Evolutionary conservation across 768 basidiomycete genomes (phyloP).

Genomic region (Rhizopogon vesiculosus): DNA sequence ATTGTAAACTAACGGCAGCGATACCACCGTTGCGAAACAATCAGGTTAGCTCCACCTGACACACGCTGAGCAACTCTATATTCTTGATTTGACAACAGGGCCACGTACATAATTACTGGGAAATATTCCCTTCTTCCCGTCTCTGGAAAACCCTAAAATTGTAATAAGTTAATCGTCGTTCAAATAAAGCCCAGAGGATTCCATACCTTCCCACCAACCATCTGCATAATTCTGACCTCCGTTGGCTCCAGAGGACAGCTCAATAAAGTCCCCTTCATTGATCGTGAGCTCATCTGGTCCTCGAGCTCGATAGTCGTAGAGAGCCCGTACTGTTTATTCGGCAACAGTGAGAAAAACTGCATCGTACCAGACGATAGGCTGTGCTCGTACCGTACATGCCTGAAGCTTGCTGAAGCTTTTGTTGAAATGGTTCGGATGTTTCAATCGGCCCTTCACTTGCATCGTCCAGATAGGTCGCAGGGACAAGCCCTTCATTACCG

Average conservation of each 20-base stretch:
- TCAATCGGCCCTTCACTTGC: slow-evolving; percentile 23
- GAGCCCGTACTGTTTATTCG: slow-evolving; percentile 56
- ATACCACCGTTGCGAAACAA: slow-evolving; percentile 2
- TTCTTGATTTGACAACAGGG: slow-evolving; percentile 6
- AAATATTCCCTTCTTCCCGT: slow-evolving; percentile 73
- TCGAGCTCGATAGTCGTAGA: slow-evolving; percentile 75
- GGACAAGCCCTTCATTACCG: slow-evolving; percentile 70
- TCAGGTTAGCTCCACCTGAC: slow-evolving; percentile 48
- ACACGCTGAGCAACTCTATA: slow-evolving; percentile 16
- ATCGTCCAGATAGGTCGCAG: slow-evolving; percentile 72
- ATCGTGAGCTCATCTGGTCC: slow-evolving; percentile 68
- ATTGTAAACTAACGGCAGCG: slow-evolving; percentile 7
- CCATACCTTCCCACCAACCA: slow-evolving; percentile 85
- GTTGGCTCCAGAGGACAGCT: slow-evolving; percentile 55
- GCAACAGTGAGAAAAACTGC: background rate
- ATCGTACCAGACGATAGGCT: background rate
- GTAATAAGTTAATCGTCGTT: slow-evolving; percentile 19
- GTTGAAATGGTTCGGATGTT: slow-evolving; percentile 6
- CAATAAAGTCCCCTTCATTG: slow-evolving; percentile 54
- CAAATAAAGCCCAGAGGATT: slow-evolving; percentile 13
- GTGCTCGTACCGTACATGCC: slow-evolving; percentile 47
- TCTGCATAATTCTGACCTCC: slow-evolving; percentile 68
- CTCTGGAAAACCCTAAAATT: slow-evolving; percentile 50
- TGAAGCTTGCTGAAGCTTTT: slow-evolving; percentile 27
- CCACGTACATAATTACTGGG: slow-evolving; percentile 82